phyloP scores from a whole-genome alignment of 768 basidiomycete species.

The Tremella fuciformis region DNA sequence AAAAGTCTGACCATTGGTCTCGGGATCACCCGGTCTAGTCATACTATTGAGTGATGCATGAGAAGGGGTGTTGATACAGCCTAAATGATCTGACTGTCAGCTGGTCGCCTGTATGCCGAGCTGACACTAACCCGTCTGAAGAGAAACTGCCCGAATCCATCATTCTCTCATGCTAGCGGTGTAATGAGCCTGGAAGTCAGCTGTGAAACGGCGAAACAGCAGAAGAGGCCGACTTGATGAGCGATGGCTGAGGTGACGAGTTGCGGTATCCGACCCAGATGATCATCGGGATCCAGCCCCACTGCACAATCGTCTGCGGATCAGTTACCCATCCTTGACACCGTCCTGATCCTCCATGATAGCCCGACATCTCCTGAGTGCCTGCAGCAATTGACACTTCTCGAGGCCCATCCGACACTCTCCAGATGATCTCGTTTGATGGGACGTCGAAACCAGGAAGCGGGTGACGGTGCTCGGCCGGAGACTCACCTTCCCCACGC shows the following conservation, averaged over 20 bases:
- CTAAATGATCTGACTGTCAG: neutral
- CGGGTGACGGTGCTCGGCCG: too few relatives aligned
- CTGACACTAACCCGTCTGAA: too few relatives aligned
- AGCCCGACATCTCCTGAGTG: too few relatives aligned
- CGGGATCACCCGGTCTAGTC: too few relatives aligned
- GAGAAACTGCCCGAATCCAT: too few relatives aligned
- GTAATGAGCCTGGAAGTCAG: slow-evolving; percentile 72
- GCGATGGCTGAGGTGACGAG: slow-evolving; percentile 87
- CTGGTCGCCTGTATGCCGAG: neutral
- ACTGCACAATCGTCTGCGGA: slow-evolving; percentile 80
- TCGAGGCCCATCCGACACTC: neutral
- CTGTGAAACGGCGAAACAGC: neutral
- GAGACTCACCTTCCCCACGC: slow-evolving; percentile 30
- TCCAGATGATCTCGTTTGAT: neutral
- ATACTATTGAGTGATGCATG: too few relatives aligned
- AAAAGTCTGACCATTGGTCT: neutral
- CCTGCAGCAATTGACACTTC: neutral
- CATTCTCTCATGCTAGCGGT: slow-evolving; percentile 67
- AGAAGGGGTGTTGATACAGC: neutral
- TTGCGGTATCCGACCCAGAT: slow-evolving; percentile 92
- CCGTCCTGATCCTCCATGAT: too few relatives aligned
- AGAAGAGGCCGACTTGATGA: slow-evolving; percentile 74
- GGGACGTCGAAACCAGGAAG: neutral
- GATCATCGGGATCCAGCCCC: slow-evolving; percentile 93
- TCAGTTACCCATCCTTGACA: too few relatives aligned